Conservation (phyloP, 805 yeast genomes). For the Suhomyces sp. region DNA sequence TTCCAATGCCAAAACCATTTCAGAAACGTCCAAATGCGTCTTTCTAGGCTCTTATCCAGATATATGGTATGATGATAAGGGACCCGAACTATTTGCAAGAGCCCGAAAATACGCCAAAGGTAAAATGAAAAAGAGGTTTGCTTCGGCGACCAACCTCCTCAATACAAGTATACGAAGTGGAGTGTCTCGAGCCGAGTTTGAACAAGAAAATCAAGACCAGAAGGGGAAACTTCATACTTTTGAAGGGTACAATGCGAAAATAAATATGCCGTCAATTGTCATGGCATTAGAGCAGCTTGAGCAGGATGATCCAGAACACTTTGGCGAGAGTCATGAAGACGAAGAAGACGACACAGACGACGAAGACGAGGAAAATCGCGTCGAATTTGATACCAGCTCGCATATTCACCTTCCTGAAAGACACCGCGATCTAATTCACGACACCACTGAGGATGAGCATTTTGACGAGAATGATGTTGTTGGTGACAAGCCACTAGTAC, state of each 20-base stretch:
- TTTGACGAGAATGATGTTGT: neutral
- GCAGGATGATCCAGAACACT: neutral
- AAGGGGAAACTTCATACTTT: conserved; percentile 7
- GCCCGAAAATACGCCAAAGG: conserved; percentile 9
- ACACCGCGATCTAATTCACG: neutral
- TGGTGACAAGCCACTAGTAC: neutral
- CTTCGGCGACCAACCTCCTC: conserved; percentile 4
- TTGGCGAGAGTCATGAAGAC: neutral
- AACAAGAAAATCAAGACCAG: neutral
- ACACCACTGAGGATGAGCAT: neutral
- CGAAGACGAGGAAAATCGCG: neutral
- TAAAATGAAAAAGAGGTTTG: conserved; percentile 8
- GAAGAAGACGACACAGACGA: neutral
- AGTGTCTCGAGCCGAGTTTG: conserved; percentile 1
- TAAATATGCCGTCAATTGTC: neutral
- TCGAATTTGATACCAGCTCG: neutral
- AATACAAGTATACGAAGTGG: conserved; percentile 4
- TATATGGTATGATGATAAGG: conserved; percentile 48
- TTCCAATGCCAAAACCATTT: conserved; percentile 46
- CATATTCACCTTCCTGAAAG: neutral
- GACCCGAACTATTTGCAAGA: conserved; percentile 18
- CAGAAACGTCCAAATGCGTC: conserved; percentile 45
- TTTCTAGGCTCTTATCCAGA: conserved; percentile 60
- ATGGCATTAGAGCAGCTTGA: neutral
- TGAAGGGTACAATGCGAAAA: neutral